Evolutionary conservation across 1,284 basidiomycete species (phyloP), one percentile per base, ranked within the genome.

Genomic region (Cutaneotrichosporon spelunceum): DNA sequence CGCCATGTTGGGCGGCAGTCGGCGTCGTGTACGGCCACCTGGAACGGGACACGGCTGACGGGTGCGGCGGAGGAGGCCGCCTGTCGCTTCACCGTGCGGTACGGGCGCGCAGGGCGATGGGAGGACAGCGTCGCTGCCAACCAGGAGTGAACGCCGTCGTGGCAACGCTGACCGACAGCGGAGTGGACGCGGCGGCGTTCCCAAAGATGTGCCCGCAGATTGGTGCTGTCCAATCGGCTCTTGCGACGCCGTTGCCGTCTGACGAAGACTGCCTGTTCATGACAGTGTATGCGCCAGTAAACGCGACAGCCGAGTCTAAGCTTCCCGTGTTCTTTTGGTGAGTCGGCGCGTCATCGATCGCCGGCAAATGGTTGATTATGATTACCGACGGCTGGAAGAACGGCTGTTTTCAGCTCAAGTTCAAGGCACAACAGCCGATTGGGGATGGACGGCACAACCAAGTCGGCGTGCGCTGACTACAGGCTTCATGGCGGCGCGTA

Each of bases 401-500:
- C n/a, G n/a, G n/a, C n/a, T n/a, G n/a, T n/a, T n/a, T n/a, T n/a
- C n/a, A n/a, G n/a, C n/a, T n/a, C n/a, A n/a, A n/a, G n/a, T n/a
- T n/a, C n/a, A n/a, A n/a, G n/a, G n/a, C n/a, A n/a, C n/a, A n/a
- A n/a, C n/a, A n/a, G 11, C 44, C 7, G 24, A 5, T 26, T 13
- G 2, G 45, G 7, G 45, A 11, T 23, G 21, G 13, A 47, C 24
- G 45, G 8, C 21, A 7, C 8, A 10, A 24, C 21, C 45, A 47
- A 47, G 21, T n/a, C n/a, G n/a, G 13, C 23, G 16, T 50, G 33
- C 19, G 45, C 54, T 57, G 39, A 56, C 49, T 1, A 34, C 64
- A 91, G 90, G 90, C 82, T 93, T 56, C 91, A 93, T 68, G 93
- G 93, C n/a, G 93, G 93, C 27, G 92, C 91, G 0, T 93, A 91